Evolutionary conservation across 352 stramenopile genomes (phyloP).

Genomic region (Globisporangium splendens): DNA sequence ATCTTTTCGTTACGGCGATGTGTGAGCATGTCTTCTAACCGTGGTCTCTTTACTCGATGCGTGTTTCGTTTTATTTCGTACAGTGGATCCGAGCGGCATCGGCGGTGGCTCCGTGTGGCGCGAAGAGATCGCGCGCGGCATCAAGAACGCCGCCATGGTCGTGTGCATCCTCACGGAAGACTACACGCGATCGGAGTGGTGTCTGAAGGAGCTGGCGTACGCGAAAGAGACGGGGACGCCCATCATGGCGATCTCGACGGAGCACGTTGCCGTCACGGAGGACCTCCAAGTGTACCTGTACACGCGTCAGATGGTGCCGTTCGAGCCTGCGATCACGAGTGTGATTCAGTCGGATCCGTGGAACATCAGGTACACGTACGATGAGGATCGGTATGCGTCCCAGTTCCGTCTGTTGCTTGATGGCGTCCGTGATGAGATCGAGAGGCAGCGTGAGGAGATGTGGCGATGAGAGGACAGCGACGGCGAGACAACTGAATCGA

Average conservation of each 20-base stretch:
- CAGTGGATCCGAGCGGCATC: conserved; percentile 70
- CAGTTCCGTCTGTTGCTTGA: too few species aligned
- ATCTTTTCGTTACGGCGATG: too few species aligned
- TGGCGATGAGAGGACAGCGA: conserved; percentile 11
- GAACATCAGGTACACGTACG: too few species aligned
- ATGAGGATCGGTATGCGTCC: too few species aligned
- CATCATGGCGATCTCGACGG: conserved; percentile 66
- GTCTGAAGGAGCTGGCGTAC: conserved; percentile 69
- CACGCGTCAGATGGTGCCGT: conserved; percentile 47
- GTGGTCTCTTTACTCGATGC: too few species aligned
- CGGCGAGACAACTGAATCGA: conserved; percentile 12
- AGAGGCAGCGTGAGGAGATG: conserved; percentile 53
- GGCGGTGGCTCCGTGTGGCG: conserved; percentile 76
- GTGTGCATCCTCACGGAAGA: conserved; percentile 73
- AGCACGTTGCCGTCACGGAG: conserved; percentile 50
- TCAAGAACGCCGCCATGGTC: conserved; percentile 69
- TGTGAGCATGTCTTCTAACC: too few species aligned
- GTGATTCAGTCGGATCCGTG: too few species aligned
- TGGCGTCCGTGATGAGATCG: too few species aligned
- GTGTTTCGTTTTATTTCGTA: too few species aligned
- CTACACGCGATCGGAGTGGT: conserved; percentile 63
- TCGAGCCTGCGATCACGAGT: too few species aligned
- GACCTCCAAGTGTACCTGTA: conserved; percentile 86
- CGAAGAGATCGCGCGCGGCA: conserved; percentile 77
- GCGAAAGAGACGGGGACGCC: conserved; percentile 66